These are phyloP conservation scores for Aspergillus avenaceus DNA, from an alignment of 495 filamentous ascomycete genomes.

Conservation along the genomic window DNA sequence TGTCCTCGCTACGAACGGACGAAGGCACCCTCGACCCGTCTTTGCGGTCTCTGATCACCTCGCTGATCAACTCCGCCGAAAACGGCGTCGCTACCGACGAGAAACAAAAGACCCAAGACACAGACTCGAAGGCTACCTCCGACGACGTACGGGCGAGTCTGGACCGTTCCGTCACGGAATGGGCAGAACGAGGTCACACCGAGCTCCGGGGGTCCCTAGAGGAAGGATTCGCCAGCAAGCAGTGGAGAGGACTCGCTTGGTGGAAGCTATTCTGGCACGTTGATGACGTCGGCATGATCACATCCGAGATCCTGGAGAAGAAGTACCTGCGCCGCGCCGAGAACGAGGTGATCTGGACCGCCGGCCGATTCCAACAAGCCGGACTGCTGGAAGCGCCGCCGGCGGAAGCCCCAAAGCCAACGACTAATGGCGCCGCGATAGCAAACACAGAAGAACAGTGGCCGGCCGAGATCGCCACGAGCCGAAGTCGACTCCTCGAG, in stretches of 20 bases:
- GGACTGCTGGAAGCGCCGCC: conserved; percentile 38
- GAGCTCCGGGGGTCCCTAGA: conserved; percentile 79
- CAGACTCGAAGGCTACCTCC: conserved; percentile 33
- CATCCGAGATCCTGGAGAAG: conserved; percentile 67
- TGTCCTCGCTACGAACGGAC: conserved; percentile 45
- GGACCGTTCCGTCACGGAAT: conserved; percentile 54
- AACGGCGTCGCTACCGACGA: conserved; percentile 50
- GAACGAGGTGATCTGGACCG: conserved; percentile 68
- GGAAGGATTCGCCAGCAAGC: conserved; percentile 59
- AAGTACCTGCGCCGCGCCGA: conserved; percentile 75
- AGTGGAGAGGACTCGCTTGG: conserved; percentile 79
- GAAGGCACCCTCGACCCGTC: conserved; percentile 52
- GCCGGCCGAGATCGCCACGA: conserved; percentile 41
- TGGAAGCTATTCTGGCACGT: conserved; percentile 95
- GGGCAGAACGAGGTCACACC: conserved; percentile 75
- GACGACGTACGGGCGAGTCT: conserved; percentile 46
- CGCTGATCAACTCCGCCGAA: conserved; percentile 57
- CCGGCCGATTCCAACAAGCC: conserved; percentile 75
- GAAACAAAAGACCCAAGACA: conserved; percentile 29
- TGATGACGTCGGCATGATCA: conserved; percentile 82
- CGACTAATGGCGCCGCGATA: background rate
- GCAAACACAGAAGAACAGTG: conserved; percentile 21
- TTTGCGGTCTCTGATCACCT: conserved; percentile 60
- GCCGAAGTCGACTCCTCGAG: conserved; percentile 52
- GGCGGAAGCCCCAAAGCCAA: background rate